Evolutionary conservation across 805 yeast species (phyloP), one percentile per base, ranked within the genome.

Genomic region (Isabelozyma pseudorhagii): DNA sequence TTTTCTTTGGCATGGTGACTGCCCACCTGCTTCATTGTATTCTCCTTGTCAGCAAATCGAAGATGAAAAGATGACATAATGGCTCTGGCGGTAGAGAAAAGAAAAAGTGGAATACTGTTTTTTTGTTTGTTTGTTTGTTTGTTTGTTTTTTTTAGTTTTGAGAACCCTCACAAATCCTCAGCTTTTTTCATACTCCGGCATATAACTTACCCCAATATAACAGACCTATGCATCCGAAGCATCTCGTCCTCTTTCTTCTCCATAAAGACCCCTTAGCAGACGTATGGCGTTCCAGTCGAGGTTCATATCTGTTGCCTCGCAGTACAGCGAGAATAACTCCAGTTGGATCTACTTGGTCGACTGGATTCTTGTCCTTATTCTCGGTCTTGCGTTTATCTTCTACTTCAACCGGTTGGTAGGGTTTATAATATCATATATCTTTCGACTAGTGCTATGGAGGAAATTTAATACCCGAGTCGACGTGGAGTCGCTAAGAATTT

Each of bases 351-450:
- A 92, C 66, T 71, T 92, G 54, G 85, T 83, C 14, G 91, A 89
- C 63, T 90, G 97, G 96, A 68, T 87, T 31, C 70, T 91, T 50
- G 78, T 86, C 3, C 76, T 87, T 29, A 67, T 86, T 13, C 73
- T 88, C 1, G 72, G 85, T 0, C 59, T 89, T 1, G 78, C 85
- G 21, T 76, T 87, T 46, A 68, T 90, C 40, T 92, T 91, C 71
- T 88, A 86, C 68, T 81, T 90, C 68, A 84, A 87, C 57, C 77
- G 97, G 49, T 68, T 84, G 4, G 63, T 85, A 15, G 98, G 93
- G 9, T 74, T 76, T 42, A 13, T 80, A 0, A 25, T 89, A 8
- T 80, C 93, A 5, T 65, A 69, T 8, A 25, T 78, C 0, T 56
- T 86, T 8, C 77, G 81, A 41, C 63, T 83, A 55, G 47, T 80